Evolutionary conservation across 768 basidiomycete species (phyloP), one percentile per base, ranked within the genome.

Genomic region (Scleroderma bovista): DNA sequence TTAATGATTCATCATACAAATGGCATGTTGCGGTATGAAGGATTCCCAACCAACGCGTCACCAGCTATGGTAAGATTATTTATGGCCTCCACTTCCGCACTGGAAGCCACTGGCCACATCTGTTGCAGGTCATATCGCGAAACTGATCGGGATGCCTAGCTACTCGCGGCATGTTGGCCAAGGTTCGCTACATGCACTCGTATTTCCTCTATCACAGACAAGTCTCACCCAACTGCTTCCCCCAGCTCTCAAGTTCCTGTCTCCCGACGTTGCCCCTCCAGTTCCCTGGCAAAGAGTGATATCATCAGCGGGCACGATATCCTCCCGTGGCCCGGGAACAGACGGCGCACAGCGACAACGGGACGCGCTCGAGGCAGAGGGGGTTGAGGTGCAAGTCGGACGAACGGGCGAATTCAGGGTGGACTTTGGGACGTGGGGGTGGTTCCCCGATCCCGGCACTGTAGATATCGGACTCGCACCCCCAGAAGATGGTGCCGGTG

Each of bases 261-360:
- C 80, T 0, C 75, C 79, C 0, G 73, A 75, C 19, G 72, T 75
- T 2, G 72, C 73, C 22, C 83, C 84, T 0, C 81, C 84, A 7
- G 78, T 92, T 1, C 90, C 89, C 0, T 93, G 89, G 89, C 76
- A 91, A 53, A 79, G 89, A 26, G 87, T 92, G 4, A 72, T 92
- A 13, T 75, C 79, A 3, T 74, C 87, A 0, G 75, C 82, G 0
- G 89, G 90, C 1, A 68, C 73, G 1, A 86, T 89, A 55, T 90
- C 90, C 2, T 92, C 89, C 7, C 77, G 93, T 39, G 91, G 88
- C 0, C 89, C 92, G 3, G 86, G 83, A 3, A 93, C 93, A 3
- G 71, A 78, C 36, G 91, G 90, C 2, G 91, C 91, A 1, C 77
- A 77, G 40, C 71, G 80, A 1, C 93, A 96, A 61, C 72, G 80